These are phyloP conservation scores for Angophora floribunda DNA, from an alignment of 345 rosid species.

Conservation along the genomic window DNA sequence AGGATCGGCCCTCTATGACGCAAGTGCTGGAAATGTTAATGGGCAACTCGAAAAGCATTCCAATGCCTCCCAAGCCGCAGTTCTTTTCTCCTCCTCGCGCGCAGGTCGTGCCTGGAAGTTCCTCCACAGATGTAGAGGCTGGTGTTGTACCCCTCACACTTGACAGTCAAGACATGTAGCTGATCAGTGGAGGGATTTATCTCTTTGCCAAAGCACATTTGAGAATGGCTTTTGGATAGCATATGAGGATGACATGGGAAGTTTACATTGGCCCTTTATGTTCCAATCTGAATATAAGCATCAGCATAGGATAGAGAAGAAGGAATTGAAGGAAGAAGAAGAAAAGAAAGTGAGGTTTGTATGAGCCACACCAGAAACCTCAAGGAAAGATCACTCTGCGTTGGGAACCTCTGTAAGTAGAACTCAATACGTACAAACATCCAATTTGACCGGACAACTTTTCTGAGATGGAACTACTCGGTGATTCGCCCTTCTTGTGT, in stretches of 20 bases:
- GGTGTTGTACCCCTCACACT: not conserved
- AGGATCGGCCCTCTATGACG: constrained; percentile 21
- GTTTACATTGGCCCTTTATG: not conserved
- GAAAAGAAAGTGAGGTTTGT: not conserved
- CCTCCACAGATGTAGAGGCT: not conserved
- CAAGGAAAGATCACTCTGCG: not conserved
- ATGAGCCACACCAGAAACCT: not conserved
- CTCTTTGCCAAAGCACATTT: not conserved
- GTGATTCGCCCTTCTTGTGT: not conserved
- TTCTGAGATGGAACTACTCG: not conserved
- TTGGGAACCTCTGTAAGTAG: not conserved
- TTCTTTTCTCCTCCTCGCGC: not conserved
- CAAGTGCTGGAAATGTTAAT: constrained; percentile 19
- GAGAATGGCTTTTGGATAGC: not conserved
- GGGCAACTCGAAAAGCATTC: constrained; percentile 1
- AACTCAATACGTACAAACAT: not conserved
- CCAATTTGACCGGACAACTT: not conserved
- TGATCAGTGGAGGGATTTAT: not conserved
- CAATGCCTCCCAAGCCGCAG: constrained; percentile 22
- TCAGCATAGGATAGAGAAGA: not conserved
- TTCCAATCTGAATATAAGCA: not conserved
- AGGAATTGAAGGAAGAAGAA: not conserved
- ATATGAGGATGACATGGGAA: not conserved
- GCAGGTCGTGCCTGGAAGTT: not conserved
- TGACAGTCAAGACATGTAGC: not conserved